Evolutionary conservation across 805 yeast species (phyloP).

Genomic region (Saturnispora bothae): DNA sequence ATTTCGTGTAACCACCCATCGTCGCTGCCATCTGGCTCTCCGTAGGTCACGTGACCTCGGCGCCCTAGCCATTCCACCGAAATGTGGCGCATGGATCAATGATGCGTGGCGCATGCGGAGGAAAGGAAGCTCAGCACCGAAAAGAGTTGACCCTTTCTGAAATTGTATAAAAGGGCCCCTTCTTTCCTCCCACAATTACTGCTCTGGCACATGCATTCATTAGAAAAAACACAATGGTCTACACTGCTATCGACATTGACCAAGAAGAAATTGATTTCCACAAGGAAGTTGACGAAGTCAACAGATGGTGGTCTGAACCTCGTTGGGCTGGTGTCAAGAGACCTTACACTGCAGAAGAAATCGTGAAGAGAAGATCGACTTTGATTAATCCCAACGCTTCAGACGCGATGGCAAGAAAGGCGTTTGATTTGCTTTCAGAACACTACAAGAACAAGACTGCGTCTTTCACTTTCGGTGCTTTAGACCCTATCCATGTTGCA

Average conservation of each 20-base stretch:
- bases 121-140: constrained; percentile 8
- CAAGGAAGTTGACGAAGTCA: constrained; percentile 60
- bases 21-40: background rate
- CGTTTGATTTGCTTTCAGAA: constrained; percentile 56
- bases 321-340: constrained; percentile 87
- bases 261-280: constrained; percentile 57
- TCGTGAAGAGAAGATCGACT: constrained; percentile 81
- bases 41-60: background rate
- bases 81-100: constrained; percentile 2
- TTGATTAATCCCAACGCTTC: constrained; percentile 69
- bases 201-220: too few species aligned
- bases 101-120: constrained; percentile 9
- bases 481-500: constrained; percentile 90
- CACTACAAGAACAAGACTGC: constrained; percentile 66
- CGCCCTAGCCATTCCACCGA: background rate
- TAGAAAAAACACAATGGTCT: constrained; percentile 30
- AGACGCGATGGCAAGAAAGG: constrained; percentile 69
- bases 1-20: background rate
- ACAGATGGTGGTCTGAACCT: constrained; percentile 88
- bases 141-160: background rate
- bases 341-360: constrained; percentile 78
- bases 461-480: constrained; percentile 88
- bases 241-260: constrained; percentile 46
- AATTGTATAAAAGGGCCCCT: constrained; percentile 3
- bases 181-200: background rate